Evolutionary conservation across 202 grass and related monocot genomes (phyloP).

Genomic region (Dendrocalamus latiflorus): DNA sequence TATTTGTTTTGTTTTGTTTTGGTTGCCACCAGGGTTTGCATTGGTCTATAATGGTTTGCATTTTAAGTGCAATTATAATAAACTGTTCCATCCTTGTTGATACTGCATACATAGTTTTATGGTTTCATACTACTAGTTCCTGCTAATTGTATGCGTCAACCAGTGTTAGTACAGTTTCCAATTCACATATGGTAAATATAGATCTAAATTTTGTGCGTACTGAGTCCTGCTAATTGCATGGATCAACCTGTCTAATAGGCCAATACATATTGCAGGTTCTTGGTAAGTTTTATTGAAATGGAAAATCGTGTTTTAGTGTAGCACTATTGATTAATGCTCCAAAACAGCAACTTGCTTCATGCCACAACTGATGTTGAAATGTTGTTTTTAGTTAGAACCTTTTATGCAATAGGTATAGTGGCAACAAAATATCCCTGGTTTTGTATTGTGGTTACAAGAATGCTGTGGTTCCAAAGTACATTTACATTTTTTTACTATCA

Average conservation of each 20-base stretch:
- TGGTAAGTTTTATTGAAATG: not conserved
- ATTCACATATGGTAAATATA: not conserved
- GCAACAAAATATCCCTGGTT: not conserved
- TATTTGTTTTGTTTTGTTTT: not conserved
- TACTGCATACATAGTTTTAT: not conserved
- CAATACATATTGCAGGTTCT: not conserved
- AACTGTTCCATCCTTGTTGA: not conserved
- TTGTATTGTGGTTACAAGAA: not conserved
- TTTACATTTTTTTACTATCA: not conserved
- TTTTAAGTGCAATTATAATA: not conserved
- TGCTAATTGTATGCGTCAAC: not conserved
- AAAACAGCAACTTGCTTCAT: not conserved
- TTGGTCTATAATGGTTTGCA: not conserved
- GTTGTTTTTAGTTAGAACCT: constrained; percentile 5
- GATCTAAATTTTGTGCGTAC: not conserved
- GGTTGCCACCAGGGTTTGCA: not conserved
- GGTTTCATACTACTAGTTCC: not conserved
- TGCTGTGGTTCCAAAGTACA: not conserved
- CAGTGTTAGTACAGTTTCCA: not conserved
- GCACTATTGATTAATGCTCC: not conserved
- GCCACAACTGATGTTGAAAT: not conserved
- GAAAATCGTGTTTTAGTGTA: not conserved
- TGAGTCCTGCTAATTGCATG: not conserved
- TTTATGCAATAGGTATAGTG: not conserved
- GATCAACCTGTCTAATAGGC: not conserved